Percentiles rank a stretch among this genome's conserved stretches.
These are phyloP conservation scores for Beauveria rudraprayagi DNA, from an alignment of 2,329 filamentous ascomycete genomes.

Conservation along the genomic window DNA sequence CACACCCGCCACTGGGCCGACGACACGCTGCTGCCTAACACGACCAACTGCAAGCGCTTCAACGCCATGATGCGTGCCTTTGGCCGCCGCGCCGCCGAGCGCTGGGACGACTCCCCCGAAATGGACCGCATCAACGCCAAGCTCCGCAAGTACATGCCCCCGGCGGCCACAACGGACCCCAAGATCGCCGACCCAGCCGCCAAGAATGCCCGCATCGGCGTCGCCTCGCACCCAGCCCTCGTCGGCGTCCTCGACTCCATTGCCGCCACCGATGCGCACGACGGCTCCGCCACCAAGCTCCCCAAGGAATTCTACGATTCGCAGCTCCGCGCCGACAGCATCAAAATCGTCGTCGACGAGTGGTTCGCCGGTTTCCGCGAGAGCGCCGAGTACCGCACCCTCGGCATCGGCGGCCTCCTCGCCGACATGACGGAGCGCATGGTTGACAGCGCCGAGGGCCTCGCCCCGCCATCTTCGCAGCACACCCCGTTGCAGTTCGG, in stretches of 20 bases:
- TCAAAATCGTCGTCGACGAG: constrained; percentile 76
- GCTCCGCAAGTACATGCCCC: constrained; percentile 80
- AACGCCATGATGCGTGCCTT: constrained; percentile 61
- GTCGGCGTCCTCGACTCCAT: constrained; percentile 92
- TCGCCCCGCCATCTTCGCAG: background rate
- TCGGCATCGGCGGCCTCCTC: constrained; percentile 79
- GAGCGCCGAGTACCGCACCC: constrained; percentile 73
- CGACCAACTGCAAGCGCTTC: constrained; percentile 64
- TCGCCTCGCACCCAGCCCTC: constrained; percentile 76
- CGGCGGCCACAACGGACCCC: constrained; percentile 34
- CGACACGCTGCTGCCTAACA: constrained; percentile 76
- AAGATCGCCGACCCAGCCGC: background rate
- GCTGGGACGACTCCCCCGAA: constrained; percentile 70
- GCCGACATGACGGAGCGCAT: constrained; percentile 76
- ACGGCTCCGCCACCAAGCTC: constrained; percentile 58
- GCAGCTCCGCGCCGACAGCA: constrained; percentile 59
- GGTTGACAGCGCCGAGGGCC: constrained; percentile 52
- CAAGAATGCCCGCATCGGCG: constrained; percentile 52
- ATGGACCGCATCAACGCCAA: constrained; percentile 75
- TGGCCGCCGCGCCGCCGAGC: constrained; percentile 60
- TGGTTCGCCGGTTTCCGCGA: constrained; percentile 88
- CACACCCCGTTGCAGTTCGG: constrained; percentile 48
- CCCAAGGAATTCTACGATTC: constrained; percentile 83
- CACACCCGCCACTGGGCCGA: constrained; percentile 56
- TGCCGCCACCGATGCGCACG: constrained; percentile 78